phyloP scores from a whole-genome alignment of 2,329 filamentous ascomycete genomes.

The Fusarium fujikuroi region DNA sequence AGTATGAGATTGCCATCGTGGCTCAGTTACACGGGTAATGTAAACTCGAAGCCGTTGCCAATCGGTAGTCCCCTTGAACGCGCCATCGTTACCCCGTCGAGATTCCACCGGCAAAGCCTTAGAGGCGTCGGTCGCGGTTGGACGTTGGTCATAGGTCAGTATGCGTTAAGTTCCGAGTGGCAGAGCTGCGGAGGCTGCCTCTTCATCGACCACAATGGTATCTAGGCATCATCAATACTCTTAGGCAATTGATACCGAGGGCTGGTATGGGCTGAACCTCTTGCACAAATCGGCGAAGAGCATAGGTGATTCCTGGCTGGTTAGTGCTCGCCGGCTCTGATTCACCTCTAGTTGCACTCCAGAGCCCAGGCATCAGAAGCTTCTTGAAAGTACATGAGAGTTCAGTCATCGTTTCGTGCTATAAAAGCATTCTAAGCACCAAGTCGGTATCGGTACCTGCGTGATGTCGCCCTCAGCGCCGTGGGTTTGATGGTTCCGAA shows the following conservation, averaged over 20 bases:
- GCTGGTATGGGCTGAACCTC: background rate
- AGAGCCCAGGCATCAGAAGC: background rate
- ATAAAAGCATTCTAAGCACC: background rate
- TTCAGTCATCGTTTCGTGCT: background rate
- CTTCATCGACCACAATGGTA: background rate
- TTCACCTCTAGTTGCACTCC: background rate
- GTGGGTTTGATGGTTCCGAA: too few relatives aligned
- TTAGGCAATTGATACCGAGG: fast-evolving
- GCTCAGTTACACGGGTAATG: too few relatives aligned
- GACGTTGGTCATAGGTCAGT: too few relatives aligned
- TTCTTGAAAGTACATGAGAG: background rate
- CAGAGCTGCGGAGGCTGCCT: background rate
- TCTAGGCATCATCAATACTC: background rate
- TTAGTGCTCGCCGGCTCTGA: background rate
- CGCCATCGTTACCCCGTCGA: fast-evolving
- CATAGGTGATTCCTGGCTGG: background rate
- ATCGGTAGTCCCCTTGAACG: fast-evolving
- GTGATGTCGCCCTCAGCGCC: background rate
- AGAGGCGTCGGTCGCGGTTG: background rate
- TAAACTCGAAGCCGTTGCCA: background rate
- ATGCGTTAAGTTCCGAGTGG: background rate
- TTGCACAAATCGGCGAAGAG: background rate
- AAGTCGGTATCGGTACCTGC: background rate
- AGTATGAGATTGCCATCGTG: too few relatives aligned
- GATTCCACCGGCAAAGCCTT: fast-evolving